phyloP scores from a whole-genome alignment of 768 basidiomycete species.

The Trametes gibbosa region DNA sequence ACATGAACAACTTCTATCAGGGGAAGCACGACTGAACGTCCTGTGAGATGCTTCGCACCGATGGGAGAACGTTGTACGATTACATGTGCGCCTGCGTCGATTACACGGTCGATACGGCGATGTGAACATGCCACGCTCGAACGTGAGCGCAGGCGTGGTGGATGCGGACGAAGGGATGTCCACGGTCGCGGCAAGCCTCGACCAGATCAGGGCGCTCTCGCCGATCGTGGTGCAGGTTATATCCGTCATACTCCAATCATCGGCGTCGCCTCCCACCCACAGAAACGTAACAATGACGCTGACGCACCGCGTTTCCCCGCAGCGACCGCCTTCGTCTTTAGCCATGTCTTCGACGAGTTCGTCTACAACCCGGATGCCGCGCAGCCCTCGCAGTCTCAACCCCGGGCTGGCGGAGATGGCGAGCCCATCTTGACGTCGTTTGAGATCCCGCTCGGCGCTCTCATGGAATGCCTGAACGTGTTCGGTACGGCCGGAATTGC shows the following conservation, averaged over 20 bases:
- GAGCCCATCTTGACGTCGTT: slow-evolving; percentile 44
- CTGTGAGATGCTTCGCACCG: background rate
- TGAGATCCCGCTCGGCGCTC: slow-evolving; percentile 78
- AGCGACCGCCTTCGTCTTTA: slow-evolving; percentile 85
- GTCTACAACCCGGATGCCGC: slow-evolving; percentile 48
- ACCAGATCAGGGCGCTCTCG: background rate
- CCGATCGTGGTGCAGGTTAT: background rate
- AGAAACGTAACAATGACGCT: background rate
- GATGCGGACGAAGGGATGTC: no score
- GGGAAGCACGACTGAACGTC: slow-evolving; percentile 1
- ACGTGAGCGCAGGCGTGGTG: background rate
- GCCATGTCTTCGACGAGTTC: slow-evolving; percentile 79
- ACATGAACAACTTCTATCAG: background rate
- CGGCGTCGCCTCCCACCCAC: background rate
- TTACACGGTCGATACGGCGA: background rate
- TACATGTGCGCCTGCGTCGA: background rate
- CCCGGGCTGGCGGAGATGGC: slow-evolving; percentile 17
- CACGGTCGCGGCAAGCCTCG: background rate
- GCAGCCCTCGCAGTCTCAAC: slow-evolving; percentile 7
- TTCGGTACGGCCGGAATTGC: slow-evolving; percentile 70
- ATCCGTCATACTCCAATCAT: background rate
- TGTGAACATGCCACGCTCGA: background rate
- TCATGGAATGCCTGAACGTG: slow-evolving; percentile 90
- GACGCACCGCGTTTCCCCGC: background rate
- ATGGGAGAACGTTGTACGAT: background rate